Base-by-base conservation (phyloP, 306 rosid genomes). In the Castanopsis chinensis region DNA sequence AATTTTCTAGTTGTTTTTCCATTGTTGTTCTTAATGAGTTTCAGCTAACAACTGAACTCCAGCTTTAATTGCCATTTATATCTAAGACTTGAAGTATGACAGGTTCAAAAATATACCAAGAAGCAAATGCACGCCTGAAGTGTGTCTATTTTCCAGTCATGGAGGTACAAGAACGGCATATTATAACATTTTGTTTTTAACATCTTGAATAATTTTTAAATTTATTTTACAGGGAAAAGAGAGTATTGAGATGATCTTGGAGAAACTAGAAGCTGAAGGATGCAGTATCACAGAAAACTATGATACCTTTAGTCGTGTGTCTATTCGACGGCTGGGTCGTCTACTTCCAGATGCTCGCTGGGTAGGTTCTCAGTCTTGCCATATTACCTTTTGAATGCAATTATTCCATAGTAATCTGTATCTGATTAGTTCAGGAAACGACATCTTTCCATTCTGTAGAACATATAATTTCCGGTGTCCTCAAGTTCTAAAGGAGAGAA, bases 261-360 rank as follows among this genome's bases (percentile, higher is more conserved):
- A 87, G 82, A 80, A 37, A n/a, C 75, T 88, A 58, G 61, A 57
- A 25, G 81, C 54, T 53, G 85, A 83, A 2, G 88, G 87, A 41
- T 79, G 57, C 54, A 75, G 51, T 15, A 72, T 37, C 17, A 23
- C 59, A 7, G 91, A 89, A 75, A 84, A 74, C 28, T 87, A 76
- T 43, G 78, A 85, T 63, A 79, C 69, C 57, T 89, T 87, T 74
- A 82, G 89, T 49, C 92, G 85, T 55, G 92, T 91, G 57, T 87
- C 86, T 32, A 18, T 91, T 79, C 85, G 95, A 80, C 79, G 95
- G 85, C 95, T 91, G 74, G 95, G 95, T 49, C 95, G 92, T 67
- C 83, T 91, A 35, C 90, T 89, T 67, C 92, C 92, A 8, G 91
- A 87, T 76, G 91, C 95, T 72, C 90, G 90, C 19, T 91, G 95